These are phyloP conservation scores for Aspergillus asperescens DNA, from an alignment of 495 filamentous ascomycete genomes.

Conservation along the genomic window DNA sequence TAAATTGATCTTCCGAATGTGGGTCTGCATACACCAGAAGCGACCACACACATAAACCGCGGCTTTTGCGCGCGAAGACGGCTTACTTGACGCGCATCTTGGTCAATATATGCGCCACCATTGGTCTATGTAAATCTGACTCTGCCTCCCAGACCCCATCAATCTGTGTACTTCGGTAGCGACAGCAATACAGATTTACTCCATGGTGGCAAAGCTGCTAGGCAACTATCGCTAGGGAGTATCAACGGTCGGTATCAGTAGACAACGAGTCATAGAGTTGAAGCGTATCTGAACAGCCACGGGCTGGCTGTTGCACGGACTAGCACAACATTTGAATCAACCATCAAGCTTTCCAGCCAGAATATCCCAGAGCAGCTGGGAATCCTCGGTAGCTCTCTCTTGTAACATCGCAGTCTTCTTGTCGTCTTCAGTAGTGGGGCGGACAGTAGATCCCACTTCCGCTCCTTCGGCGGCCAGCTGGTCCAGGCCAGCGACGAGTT, in stretches of 20 bases:
- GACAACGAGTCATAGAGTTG: not conserved
- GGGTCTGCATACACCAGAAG: not conserved
- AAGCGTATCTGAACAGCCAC: not conserved
- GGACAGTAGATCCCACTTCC: constrained; percentile 13
- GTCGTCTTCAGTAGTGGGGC: constrained; percentile 1
- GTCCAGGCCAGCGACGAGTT: constrained; percentile 64
- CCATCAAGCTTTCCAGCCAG: constrained; percentile 23
- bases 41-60: too few species aligned
- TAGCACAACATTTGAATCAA: not conserved
- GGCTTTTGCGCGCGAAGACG: too few species aligned
- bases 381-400: constrained; percentile 21
- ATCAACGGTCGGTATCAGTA: too few species aligned
- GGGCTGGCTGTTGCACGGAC: not conserved
- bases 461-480: constrained; percentile 49
- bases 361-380: constrained; percentile 36
- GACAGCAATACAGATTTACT: too few species aligned
- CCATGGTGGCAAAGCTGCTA: too few species aligned
- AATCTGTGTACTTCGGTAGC: too few species aligned
- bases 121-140: too few species aligned
- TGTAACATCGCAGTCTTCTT: constrained; percentile 10
- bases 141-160: too few species aligned
- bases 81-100: too few species aligned
- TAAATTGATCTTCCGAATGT: constrained; percentile 9
- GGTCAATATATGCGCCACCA: too few species aligned
- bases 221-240: too few species aligned